Evolutionary conservation across 176 grass and related monocot species (phyloP), one percentile per base, ranked within the genome.

Genomic region (Puya raimondii): DNA sequence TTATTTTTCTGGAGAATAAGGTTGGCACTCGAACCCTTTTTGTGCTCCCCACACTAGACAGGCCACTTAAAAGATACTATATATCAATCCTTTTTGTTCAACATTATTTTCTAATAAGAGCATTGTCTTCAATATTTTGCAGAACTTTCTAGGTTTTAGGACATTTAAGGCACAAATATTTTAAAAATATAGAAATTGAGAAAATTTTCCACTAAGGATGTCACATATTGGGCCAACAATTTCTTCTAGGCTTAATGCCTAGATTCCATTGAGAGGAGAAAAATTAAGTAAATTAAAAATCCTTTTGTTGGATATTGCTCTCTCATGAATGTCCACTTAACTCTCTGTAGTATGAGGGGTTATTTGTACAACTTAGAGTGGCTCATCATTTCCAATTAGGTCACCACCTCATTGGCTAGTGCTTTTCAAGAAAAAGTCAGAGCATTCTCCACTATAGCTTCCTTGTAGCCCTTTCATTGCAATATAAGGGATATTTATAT

Each of bases 281-380:
- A 42, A 42, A 48, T 68, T 71, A 87, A 47, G 73, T 66, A 57
- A 65, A 52, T 69, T 22, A 68, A 61, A 75, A 61, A 53, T 22
- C 27, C 33, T 71, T 82, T 80, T 10, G 16, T 56, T 54, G 49
- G 23, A n/a, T 74, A 64, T 63, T 79, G 80, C 77, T 49, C 23
- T 80, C 51, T 50, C 69, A 52, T 71, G 69, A 78, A 69, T 83
- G 83, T 67, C 76, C 87, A 86, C 80, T 90, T 71, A 11, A 20
- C 56, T 22, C 21, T 61, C 0, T 18, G 1, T 2, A 20, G 74
- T 51, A 57, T 67, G 2, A 66, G 57, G 74, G 67, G 61, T 72
- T 52, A 53, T 23, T 70, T 63, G 64, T 26, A 74, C 14, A 53
- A 2, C 6, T 12, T 70, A 12, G 64, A 58, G 21, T 26, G 26